These are phyloP conservation scores for Nasturtium officinale DNA, from an alignment of 345 rosid genomes.

Conservation along the genomic window DNA sequence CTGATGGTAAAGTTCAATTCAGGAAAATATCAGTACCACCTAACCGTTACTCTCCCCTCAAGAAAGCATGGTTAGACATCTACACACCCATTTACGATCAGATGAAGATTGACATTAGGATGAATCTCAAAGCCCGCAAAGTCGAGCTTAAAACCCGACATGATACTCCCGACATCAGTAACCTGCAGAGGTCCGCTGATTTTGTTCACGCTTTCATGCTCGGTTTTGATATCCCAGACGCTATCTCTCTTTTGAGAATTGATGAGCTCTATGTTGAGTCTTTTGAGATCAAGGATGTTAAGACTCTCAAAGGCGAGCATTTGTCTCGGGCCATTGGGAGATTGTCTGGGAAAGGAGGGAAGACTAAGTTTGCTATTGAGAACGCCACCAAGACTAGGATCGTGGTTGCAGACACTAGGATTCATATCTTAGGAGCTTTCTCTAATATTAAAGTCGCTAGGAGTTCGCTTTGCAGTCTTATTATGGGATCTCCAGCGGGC, in stretches of 20 bases:
- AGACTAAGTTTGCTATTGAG: slow-evolving; percentile 28
- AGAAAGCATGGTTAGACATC: slow-evolving; percentile 87
- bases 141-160: slow-evolving; percentile 75
- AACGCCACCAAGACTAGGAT: slow-evolving; percentile 15
- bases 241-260: slow-evolving; percentile 66
- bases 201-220: slow-evolving; percentile 91
- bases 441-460: slow-evolving; percentile 22
- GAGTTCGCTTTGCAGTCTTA: slow-evolving; percentile 22
- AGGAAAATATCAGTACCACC: slow-evolving; percentile 76
- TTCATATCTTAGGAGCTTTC: slow-evolving; percentile 27
- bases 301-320: slow-evolving; percentile 14
- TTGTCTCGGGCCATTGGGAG: slow-evolving; percentile 11
- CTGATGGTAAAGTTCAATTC: slow-evolving; percentile 74
- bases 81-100: slow-evolving; percentile 74
- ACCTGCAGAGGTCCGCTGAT: slow-evolving; percentile 81
- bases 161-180: slow-evolving; percentile 67
- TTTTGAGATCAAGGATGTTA: slow-evolving; percentile 19
- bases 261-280: slow-evolving; percentile 50
- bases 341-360: slow-evolving; percentile 25
- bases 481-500: slow-evolving; percentile 20
- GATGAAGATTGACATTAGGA: slow-evolving; percentile 85
- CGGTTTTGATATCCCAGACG: slow-evolving; percentile 79
- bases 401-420: slow-evolving; percentile 24
- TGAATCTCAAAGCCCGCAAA: slow-evolving; percentile 81
- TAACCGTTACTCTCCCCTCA: slow-evolving; percentile 76